These are phyloP conservation scores for Tulasnella sp. DNA, from an alignment of 768 basidiomycete species.

Conservation along the genomic window DNA sequence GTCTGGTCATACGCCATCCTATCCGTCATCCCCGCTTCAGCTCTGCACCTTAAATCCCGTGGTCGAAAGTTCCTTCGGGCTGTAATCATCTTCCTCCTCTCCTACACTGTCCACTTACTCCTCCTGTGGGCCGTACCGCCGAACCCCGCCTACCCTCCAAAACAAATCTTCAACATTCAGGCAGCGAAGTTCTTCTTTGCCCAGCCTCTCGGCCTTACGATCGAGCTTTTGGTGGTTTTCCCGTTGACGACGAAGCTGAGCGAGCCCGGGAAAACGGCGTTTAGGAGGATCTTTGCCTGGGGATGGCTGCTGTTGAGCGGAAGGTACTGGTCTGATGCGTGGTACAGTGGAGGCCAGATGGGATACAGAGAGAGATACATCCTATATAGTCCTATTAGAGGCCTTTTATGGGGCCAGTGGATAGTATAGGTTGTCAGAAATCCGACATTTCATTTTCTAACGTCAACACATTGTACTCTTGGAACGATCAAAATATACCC, in stretches of 20 bases:
- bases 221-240: conserved; percentile 22
- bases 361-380: conserved; percentile 20
- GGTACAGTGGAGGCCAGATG: conserved; percentile 24
- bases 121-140: conserved; percentile 19
- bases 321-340: conserved; percentile 29
- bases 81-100: conserved; percentile 21
- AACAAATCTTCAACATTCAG: conserved; percentile 11
- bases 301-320: conserved; percentile 29
- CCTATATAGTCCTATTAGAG: conserved; percentile 28
- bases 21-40: neutral
- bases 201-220: conserved; percentile 28
- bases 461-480: neutral
- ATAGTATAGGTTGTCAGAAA: neutral
- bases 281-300: conserved; percentile 28
- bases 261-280: neutral
- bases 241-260: neutral
- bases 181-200: conserved; percentile 28
- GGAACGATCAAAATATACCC: neutral
- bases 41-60: neutral
- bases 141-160: neutral
- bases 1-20: conserved; percentile 15
- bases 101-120: conserved; percentile 20
- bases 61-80: conserved; percentile 20
- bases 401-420: conserved; percentile 26
- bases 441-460: neutral